A percentile compares a stretch with the other conserved stretches of the same genome.
These are phyloP conservation scores for Ophidiomyces ophidiicola DNA, from an alignment of 2,329 filamentous ascomycete genomes.

Conservation along the genomic window DNA sequence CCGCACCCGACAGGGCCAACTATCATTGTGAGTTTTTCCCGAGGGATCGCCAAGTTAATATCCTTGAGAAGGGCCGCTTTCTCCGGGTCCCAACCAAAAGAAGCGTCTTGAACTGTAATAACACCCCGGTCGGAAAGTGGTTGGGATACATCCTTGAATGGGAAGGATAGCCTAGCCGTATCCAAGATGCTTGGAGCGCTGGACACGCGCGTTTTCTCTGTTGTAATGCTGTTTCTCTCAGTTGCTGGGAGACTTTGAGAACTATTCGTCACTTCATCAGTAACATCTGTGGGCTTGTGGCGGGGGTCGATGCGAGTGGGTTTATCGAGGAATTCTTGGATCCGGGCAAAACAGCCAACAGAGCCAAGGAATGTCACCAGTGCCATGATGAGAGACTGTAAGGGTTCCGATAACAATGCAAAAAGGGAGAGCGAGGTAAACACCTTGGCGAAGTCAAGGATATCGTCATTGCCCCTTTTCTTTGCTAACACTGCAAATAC, in stretches of 20 bases:
- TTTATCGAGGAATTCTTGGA: slow-evolving; percentile 36
- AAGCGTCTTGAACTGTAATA: slow-evolving; percentile 34
- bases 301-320: slow-evolving; percentile 22
- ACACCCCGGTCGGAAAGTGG: slow-evolving; percentile 19
- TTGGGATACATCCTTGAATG: slow-evolving; percentile 12
- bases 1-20: slow-evolving; percentile 43
- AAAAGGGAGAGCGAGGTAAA: slow-evolving; percentile 40
- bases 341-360: slow-evolving; percentile 36
- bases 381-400: slow-evolving; percentile 36
- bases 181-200: slow-evolving; percentile 9
- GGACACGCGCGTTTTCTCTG: slow-evolving; percentile 10
- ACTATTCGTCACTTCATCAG: slow-evolving; percentile 9
- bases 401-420: slow-evolving; percentile 36
- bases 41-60: slow-evolving; percentile 32
- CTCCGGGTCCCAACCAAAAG: slow-evolving; percentile 38
- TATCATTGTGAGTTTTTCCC: slow-evolving; percentile 37
- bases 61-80: slow-evolving; percentile 32
- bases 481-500: slow-evolving; percentile 34
- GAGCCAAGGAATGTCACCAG: slow-evolving; percentile 35
- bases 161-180: slow-evolving; percentile 8
- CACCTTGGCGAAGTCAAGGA: slow-evolving; percentile 32
- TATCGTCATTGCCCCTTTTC: slow-evolving; percentile 21
- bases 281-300: slow-evolving; percentile 8
- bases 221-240: slow-evolving; percentile 8
- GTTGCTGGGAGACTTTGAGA: slow-evolving; percentile 10